Evolutionary conservation across 2,329 filamentous ascomycete genomes (phyloP), one percentile per base, ranked within the genome.

Genomic region (Aureobasidium sp.): DNA sequence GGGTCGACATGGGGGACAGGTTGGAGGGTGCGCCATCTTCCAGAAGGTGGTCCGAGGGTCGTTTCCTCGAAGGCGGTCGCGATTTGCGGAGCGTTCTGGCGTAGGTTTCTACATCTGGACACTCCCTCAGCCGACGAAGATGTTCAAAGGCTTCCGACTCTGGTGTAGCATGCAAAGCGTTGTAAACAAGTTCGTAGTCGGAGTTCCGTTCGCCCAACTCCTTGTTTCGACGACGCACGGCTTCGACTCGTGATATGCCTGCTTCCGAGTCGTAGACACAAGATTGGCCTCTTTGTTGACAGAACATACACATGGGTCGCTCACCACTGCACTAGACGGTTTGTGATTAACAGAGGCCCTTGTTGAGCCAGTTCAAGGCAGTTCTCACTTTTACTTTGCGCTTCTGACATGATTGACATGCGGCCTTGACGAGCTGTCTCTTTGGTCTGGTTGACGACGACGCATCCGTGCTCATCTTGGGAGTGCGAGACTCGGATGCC

Each of bases 311-410:
- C 29, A 35, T 24, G 11, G 59, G 59, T 24, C 59, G 59, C 40
- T 61, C 59, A 40, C 59, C 59, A 31, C 59, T 61, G 17, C 59
- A 61, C 59, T 61, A 37, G 40, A 35, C 19, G n/a, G 27, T 12
- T 14, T 27, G 17, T 37, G 45, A 49, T 61, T 27, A 54, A 29
- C 15, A n/a, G 29, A 5, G 31, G 17, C 6, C 9, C 11, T 37
- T 3, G 4, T 37, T 0, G 22, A 54, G 19, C n/a, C 35, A 33
- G 14, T 22, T 24, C 9, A 2, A 15, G 22, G 14, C 5, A 22
- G 27, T 27, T n/a, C 49, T 54, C 8, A 61, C 59, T 33, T 61
- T 61, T 4, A 61, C 59, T 48, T 61, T 61, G n/a, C 59, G 59
- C 11, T 45, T 52, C 22, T 61, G 59, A 56, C 59, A 61, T 22